Base-by-base conservation (phyloP, 129 eudicot genomes). In the Chrysanthemum makinoi region DNA sequence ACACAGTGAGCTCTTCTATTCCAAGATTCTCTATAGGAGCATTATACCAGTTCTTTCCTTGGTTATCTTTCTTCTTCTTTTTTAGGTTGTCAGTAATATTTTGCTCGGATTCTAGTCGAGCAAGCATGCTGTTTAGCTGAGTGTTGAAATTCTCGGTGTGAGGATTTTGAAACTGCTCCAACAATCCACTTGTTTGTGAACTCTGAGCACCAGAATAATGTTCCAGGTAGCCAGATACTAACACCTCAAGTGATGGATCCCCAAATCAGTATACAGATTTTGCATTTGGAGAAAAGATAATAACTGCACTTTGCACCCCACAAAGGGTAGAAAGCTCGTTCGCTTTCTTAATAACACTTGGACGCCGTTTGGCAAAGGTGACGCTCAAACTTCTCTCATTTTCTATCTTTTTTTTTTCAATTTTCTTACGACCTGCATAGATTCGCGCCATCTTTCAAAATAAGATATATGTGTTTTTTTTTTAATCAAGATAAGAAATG, bases 191-290 rank as follows among this genome's bases (percentile, higher is more conserved):
- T 5, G 77, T 70, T 51, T 22, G 46, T 18, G 80, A 68, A 5
- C 10, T 63, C 5, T 3, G 59, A 14, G 68, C 64, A 50, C 28
- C 60, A 26, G 80, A 72, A 52, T 48, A 52, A 30, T 65, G 70
- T 0, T 49, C 57, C 1, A 79, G 65, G 69, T 60, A 82, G 3
- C 83, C 70, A 53, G 76, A 50, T 9, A 79, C 17, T 6, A 80
- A 39, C 0, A 62, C 17, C 1, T 80, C 76, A 4, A 81, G 85
- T 30, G 14, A 22, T 7, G 95, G 95, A 64, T 78, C 76, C 9
- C 95, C 91, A 33, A 79, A 90, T 4, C 88, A 81, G 62, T 67
- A 80, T 30, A 30, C 35, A 3, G 72, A 79, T 47, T 85, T 50
- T 12, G 12, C 30, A 0, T 67, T 81, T 14, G 84, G 87, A 2